Base-by-base conservation (phyloP, 805 yeast genomes). In the Wickerhamiella nectarea region DNA sequence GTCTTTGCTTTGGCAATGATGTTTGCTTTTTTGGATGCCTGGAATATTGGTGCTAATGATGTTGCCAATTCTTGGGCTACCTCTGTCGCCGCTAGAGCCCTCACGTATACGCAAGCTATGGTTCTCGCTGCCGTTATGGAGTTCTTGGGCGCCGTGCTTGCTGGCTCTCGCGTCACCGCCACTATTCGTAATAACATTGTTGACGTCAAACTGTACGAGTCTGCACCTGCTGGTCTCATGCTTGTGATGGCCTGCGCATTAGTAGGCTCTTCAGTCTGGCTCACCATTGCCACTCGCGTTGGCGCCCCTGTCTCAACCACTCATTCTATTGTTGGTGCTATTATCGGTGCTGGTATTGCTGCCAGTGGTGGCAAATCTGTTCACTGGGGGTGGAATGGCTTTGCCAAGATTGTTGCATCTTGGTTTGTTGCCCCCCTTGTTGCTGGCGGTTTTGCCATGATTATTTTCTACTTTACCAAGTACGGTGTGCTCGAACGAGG, bases 221-320 rank as follows among this genome's bases (percentile, higher is more conserved):
- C 61, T 22, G 72, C 72, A 41, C 85, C 87, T 7, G 79, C 81
- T 5, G 80, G 74, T n/a, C 65, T 80, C 34, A 75, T 80, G 83
- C 64, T 80, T 41, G 71, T 80, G 22, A 80, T 80, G 87, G 68
- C 79, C 15, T 74, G 80, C 64, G 87, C 89, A 24, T 63, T 78
- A 44, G 73, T 78, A 44, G 89, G 87, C 36, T 76, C 85, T 4
- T 76, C 87, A 1, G 36, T 67, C 22, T 80, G 87, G 87, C 67
- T 80, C 44, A 63, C 79, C 4, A 43, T 76, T 47, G 87, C 87
- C 33, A 80, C 87, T 12, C 48, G 58, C 2, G 61, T 78, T 25
- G 82, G 83, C 49, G 70, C 76, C 72, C 87, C 87, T n/a, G 86
- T 79, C 35, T 80, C 87, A 15, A 78, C 87, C 14, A 80, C 89